Evolutionary conservation across 257 asterid genomes (phyloP), one percentile per base, ranked within the genome.

Genomic region (Solanum infundibuliforme): DNA sequence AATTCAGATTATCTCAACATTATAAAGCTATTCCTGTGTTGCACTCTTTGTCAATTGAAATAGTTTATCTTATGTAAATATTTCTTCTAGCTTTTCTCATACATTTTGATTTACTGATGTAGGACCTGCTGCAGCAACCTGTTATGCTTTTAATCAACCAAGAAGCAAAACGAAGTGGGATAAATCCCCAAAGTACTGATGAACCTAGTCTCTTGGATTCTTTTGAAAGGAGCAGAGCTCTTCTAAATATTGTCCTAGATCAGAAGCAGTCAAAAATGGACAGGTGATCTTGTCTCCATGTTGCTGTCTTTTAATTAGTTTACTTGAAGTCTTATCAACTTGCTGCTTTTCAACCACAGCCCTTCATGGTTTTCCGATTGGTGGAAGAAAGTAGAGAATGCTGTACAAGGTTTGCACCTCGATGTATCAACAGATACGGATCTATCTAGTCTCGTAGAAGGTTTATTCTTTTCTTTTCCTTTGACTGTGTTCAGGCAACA

Each of bases 101-200:
- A 25, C 86, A 5, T 52, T 76, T 32, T 84, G 36, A 14, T 84
- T 75, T 89, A 72, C 72, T 81, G 16, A 87, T 38, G 62, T 88
- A 96, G 99, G 98, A 93, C 89, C 83, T 93, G 36, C 94, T 97
- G 86, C 98, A 94, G 86, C 98, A 95, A 91, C 98, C 99, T 48
- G 94, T 94, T 34, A 55, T 92, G 91, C 93, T 92, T 76, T 88
- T 94, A 83, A 91, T 97, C 88, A 92, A 91, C 65, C 94, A 90
- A 88, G 96, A 93, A 93, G 84, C 90, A 23, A 87, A 91, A 86
- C 91, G 87, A 87, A 91, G 88, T 25, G 94, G 90, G 86, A 72
- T 83, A 12, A 87, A 87, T 87, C 82, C 83, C 77, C 91, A 88
- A 86, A 84, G 92, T 83, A 12, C 75, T 68, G 89, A 90, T 87